Evolutionary conservation across 192 early-diverging fungal genomes (phyloP), one percentile per base, ranked within the genome.

Genomic region (Haplosporangium gracile): DNA sequence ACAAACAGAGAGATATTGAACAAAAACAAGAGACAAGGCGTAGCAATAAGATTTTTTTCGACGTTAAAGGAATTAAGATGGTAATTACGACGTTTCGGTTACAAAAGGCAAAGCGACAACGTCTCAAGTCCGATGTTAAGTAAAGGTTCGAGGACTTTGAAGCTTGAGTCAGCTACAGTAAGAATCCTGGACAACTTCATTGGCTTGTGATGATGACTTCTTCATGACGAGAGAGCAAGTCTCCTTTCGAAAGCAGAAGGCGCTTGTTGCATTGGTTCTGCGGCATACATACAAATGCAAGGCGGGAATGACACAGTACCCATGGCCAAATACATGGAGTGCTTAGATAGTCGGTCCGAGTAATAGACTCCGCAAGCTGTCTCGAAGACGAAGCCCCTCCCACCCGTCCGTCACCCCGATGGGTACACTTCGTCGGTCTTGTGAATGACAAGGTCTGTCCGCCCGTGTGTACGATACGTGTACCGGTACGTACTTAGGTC

Each of bases 41-140:
- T 32, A 65, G 60, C 29, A 65, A 65, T 26, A 65, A 32, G 49
- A 18, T 51, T 51, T 49, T 22, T 51, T 51, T 65, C 8, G 26
- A 29, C 9, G 26, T 65, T 26, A 32, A 65, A 34, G 26, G 32
- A 32, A 11, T 2, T n/a, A 65, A 9, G 60, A 65, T 13, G 29
- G 11, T 29, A 32, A 65, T 29, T 8, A 65, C 60, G 60, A 65
- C 29, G 51, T 18, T 51, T 51, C 16, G n/a, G 24, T 5, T 26
- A 65, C 57, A 11, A 32, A 32, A 15, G 11, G 18, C 20, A 18
- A 9, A 11, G 4, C 26, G 24, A 29, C 26, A 65, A 15, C 32
- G 60, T 65, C 49, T 13, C 60, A 65, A 65, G 60, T 65, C 60
- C 60, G 60, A 65, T 65, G 26, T 65, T 65, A 65, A 65, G 29